Base-by-base conservation (phyloP, 352 stramenopile species). In the Thalassiosira mediterranea region DNA sequence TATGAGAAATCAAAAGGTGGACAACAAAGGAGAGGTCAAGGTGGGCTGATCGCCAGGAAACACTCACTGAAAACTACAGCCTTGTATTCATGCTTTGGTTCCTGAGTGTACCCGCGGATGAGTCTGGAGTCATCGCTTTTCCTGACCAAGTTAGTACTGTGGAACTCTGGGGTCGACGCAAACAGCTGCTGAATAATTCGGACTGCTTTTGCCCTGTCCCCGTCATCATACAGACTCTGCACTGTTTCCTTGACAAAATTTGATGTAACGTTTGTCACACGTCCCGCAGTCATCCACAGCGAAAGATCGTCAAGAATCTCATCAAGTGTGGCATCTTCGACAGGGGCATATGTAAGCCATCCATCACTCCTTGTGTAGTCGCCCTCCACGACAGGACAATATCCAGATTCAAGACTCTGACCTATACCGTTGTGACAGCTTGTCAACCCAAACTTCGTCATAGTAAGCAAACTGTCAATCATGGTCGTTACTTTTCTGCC, bases 91-190 rank as follows among this genome's bases (percentile, higher is more conserved):
- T 56, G 47, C 4, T 0, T 3, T 2, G 47, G 47, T 29, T 15
- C 17, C 17, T 7, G 2, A 1, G 28, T 40, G 51, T 60, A 60
- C 0, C n/a, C 2, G 3, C 1, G 11, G 17, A 32, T 17, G 29
- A 10, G 13, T 56, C 13, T 40, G 21, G 21, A 32, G 25, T 11
- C 31, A 7, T 32, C 49, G 29, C 4, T 67, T 25, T 57, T 67
- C 52, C 44, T 19, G 47, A 65, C 23, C 25, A 68, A 21, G 29
- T 31, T 52, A 40, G 68, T 68, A 4, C 59, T 70, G 32, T 90
- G 82, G 52, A 90, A 91, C 49, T 90, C 80, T 10, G 84, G 73
- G 5, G 82, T 62, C 13, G 53, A 40, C 13, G 70, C 42, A 26
- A 91, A 71, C 26, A 92, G 68, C 51, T 84, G 80, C 29, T 83